Percentiles rank a stretch among this genome's conserved stretches.
These are phyloP conservation scores for Candida fluviatilis DNA, from an alignment of 805 yeast genomes.

Conservation along the genomic window DNA sequence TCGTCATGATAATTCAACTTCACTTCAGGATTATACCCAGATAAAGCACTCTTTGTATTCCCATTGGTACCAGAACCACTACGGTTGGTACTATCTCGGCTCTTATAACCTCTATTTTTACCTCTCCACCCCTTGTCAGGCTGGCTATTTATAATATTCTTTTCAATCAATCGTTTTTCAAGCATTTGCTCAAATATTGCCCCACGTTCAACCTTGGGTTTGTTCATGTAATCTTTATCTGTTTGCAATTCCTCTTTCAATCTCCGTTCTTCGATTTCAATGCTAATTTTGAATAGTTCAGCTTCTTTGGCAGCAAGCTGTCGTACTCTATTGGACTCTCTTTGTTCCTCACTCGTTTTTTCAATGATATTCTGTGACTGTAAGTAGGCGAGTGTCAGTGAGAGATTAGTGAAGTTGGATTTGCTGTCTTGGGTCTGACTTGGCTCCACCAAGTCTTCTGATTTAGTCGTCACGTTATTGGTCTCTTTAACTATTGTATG, in stretches of 20 bases:
- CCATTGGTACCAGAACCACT: constrained; percentile 9
- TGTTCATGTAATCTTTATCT: constrained; percentile 21
- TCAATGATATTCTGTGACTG: constrained; percentile 18
- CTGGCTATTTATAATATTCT: constrained; percentile 15
- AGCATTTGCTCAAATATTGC: constrained; percentile 21
- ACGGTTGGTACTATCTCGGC: background rate
- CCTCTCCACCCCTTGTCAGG: background rate
- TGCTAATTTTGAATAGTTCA: constrained; percentile 25
- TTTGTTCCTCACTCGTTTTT: constrained; percentile 6
- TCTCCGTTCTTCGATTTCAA: constrained; percentile 30
- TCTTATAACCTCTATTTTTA: background rate
- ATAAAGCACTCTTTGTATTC: constrained; percentile 10
- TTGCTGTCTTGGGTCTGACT: background rate
- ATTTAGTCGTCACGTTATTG: too few species aligned
- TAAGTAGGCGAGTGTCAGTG: constrained; percentile 25
- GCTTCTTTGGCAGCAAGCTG: constrained; percentile 23
- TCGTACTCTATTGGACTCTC: constrained; percentile 13
- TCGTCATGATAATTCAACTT: constrained; percentile 60
- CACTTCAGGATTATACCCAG: constrained; percentile 44
- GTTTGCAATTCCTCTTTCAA: constrained; percentile 24
- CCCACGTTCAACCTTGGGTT: constrained; percentile 26
- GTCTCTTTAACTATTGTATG: too few species aligned
- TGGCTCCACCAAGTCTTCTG: too few species aligned
- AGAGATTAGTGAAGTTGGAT: constrained; percentile 16
- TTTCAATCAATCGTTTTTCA: constrained; percentile 24